Percentiles rank a stretch among this genome's conserved stretches.
Evolutionary conservation across 805 yeast species (phyloP).

Genomic region (Metschnikowia baotianmanensis): DNA sequence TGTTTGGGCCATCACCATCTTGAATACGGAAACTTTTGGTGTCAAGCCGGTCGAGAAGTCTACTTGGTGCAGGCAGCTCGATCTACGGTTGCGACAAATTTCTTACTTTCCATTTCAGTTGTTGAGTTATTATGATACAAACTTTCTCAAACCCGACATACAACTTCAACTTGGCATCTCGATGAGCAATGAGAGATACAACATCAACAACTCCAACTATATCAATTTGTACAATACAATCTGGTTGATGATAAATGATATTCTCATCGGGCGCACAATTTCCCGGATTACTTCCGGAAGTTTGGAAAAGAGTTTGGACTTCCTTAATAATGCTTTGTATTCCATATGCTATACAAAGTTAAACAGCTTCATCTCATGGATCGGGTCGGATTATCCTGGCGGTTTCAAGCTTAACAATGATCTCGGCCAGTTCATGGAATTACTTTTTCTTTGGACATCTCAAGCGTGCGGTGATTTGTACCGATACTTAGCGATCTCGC

Average conservation of each 20-base stretch:
- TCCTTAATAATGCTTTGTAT: constrained; percentile 19
- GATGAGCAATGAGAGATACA: constrained; percentile 33
- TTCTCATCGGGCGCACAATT: constrained; percentile 67
- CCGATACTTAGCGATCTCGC: constrained; percentile 1
- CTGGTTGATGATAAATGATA: constrained; percentile 85
- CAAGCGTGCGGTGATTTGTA: constrained; percentile 52
- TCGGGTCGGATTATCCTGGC: constrained; percentile 80
- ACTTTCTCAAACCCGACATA: constrained; percentile 33
- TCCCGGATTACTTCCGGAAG: constrained; percentile 20
- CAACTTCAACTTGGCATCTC: constrained; percentile 41
- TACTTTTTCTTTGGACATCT: constrained; percentile 80
- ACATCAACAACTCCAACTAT: constrained; percentile 51
- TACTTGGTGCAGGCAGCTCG: constrained; percentile 74
- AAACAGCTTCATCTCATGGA: constrained; percentile 56
- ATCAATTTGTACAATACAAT: constrained; percentile 79
- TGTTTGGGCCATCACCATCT: constrained; percentile 17
- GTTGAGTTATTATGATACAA: constrained; percentile 48
- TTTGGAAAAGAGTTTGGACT: constrained; percentile 33
- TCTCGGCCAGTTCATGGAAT: constrained; percentile 81
- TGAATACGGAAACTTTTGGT: constrained; percentile 27
- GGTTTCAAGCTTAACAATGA: constrained; percentile 91
- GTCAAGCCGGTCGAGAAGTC: constrained; percentile 42
- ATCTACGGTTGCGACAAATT: constrained; percentile 70
- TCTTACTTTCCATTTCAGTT: constrained; percentile 81
- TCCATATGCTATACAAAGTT: constrained; percentile 37